phyloP scores from a whole-genome alignment of 371 early-diverging fungal genomes.

The Lichtheimia ramosa region DNA sequence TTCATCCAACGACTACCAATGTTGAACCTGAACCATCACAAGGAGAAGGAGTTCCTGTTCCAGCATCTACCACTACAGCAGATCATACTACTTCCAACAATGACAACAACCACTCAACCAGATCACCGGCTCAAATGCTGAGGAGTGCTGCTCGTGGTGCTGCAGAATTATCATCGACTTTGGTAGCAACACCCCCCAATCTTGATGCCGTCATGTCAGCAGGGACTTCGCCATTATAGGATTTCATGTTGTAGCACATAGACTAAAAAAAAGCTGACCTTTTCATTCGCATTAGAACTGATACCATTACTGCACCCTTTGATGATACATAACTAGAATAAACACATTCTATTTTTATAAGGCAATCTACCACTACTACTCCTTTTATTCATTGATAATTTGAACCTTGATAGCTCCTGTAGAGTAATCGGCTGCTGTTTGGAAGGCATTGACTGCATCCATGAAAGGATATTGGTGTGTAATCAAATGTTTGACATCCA shows the following conservation, averaged over 20 bases:
- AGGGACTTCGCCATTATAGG: too few species aligned
- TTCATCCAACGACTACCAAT: neutral
- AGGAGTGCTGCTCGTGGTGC: neutral
- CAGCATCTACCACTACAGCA: neutral
- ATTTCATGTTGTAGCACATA: too few species aligned
- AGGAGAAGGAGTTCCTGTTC: neutral
- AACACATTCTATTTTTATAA: too few species aligned
- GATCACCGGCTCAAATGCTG: neutral
- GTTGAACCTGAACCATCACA: neutral
- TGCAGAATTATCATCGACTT: constrained; percentile 25
- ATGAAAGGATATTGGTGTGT: constrained; percentile 37
- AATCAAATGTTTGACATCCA: constrained; percentile 39
- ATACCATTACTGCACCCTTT: too few species aligned
- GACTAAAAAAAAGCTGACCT: too few species aligned
- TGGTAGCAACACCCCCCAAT: constrained; percentile 36
- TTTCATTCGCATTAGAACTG: too few species aligned
- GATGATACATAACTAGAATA: too few species aligned
- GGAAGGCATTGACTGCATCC: constrained; percentile 44
- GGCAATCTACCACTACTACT: too few species aligned
- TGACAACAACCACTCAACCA: neutral
- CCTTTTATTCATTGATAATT: constrained; percentile 29
- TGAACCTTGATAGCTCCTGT: constrained; percentile 45
- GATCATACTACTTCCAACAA: neutral
- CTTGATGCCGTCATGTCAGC: constrained; percentile 15
- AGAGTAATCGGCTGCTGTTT: constrained; percentile 34